phyloP scores from a whole-genome alignment of 2,329 filamentous ascomycete genomes.

The Passalora sequoiae region DNA sequence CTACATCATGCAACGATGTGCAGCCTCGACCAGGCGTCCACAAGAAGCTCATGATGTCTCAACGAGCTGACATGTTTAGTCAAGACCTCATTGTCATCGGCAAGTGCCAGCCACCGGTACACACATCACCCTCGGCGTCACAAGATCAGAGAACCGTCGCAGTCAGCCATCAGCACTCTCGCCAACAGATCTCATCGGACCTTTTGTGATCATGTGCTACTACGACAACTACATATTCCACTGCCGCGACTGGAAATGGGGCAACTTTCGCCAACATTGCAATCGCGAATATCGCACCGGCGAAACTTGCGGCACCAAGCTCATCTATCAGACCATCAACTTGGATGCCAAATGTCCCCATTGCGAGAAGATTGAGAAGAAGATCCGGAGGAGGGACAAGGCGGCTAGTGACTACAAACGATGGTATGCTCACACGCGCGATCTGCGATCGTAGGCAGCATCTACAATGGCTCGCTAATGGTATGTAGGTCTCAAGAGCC shows the following conservation, averaged over 20 bases:
- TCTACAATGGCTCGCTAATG: too few relatives aligned
- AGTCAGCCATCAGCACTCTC: constrained; percentile 4
- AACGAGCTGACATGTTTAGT: too few relatives aligned
- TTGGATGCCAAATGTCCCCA: constrained; percentile 67
- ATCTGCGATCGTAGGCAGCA: too few relatives aligned
- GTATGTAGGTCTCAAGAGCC: constrained; percentile 73
- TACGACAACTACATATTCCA: constrained; percentile 82
- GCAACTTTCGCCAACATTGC: constrained; percentile 87
- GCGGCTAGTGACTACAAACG: constrained; percentile 69
- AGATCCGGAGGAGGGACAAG: constrained; percentile 67
- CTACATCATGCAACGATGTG: constrained; percentile 5
- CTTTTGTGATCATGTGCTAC: constrained; percentile 84
- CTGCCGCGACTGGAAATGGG: constrained; percentile 94
- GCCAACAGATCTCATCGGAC: constrained; percentile 1
- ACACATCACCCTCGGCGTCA: too few relatives aligned
- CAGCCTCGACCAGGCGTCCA: too few relatives aligned
- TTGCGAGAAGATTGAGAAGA: constrained; percentile 85
- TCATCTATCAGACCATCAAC: constrained; percentile 70
- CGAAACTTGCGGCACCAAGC: constrained; percentile 92
- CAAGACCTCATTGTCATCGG: too few relatives aligned
- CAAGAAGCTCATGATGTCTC: too few relatives aligned
- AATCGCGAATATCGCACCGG: constrained; percentile 91
- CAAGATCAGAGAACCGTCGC: constrained; percentile 1
- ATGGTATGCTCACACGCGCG: too few relatives aligned
- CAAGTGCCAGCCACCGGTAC: too few relatives aligned